These are phyloP conservation scores for Royoungia palumana DNA, from an alignment of 768 basidiomycete genomes.

Conservation along the genomic window DNA sequence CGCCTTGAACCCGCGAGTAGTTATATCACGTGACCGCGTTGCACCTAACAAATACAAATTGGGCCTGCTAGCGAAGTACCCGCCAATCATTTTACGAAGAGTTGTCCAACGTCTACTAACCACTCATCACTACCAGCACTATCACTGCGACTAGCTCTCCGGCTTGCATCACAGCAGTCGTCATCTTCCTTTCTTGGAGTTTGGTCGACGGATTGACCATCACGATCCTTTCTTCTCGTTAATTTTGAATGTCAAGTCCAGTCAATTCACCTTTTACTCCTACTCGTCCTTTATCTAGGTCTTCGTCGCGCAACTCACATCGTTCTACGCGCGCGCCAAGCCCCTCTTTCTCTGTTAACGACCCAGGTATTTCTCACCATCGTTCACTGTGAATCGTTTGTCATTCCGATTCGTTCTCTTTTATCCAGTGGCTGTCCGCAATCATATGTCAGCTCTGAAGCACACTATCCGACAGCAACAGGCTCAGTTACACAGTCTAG, in stretches of 20 bases:
- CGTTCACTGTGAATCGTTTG: constrained; percentile 21
- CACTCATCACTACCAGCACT: constrained; percentile 7
- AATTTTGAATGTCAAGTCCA: constrained; percentile 33
- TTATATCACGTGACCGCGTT: constrained; percentile 29
- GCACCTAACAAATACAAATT: constrained; percentile 22
- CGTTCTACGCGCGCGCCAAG: constrained; percentile 52
- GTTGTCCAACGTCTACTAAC: not conserved
- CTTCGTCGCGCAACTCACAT: constrained; percentile 48
- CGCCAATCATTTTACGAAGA: constrained; percentile 1
- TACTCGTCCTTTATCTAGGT: constrained; percentile 40
- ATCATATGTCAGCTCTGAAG: constrained; percentile 77
- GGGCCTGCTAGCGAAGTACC: constrained; percentile 1
- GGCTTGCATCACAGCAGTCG: constrained; percentile 5
- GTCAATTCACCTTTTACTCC: constrained; percentile 32
- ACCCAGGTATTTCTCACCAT: constrained; percentile 53
- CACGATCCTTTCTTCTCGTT: constrained; percentile 26
- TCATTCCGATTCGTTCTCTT: constrained; percentile 27
- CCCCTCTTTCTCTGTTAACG: constrained; percentile 53
- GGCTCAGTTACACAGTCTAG: constrained; percentile 69
- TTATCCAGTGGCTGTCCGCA: constrained; percentile 64
- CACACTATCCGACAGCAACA: constrained; percentile 83
- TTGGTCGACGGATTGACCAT: constrained; percentile 19
- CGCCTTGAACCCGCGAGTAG: too few species aligned
- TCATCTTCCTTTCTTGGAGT: constrained; percentile 6
- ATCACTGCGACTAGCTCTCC: constrained; percentile 7